Evolutionary conservation across 345 rosid genomes (phyloP), one percentile per base, ranked within the genome.

Genomic region (Bruguiera parviflora): DNA sequence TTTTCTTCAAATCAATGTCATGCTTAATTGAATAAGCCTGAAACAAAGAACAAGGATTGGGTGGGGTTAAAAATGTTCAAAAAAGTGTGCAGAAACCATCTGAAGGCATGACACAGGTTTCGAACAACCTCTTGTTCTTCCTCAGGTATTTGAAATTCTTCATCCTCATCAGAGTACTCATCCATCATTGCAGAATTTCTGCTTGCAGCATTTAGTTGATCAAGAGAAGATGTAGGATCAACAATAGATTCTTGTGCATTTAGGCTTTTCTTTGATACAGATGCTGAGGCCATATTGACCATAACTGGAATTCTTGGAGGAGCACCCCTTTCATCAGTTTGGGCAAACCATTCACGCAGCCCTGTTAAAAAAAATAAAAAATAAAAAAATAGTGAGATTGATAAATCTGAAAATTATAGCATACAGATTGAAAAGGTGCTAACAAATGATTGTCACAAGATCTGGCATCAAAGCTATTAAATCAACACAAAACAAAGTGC

Each of bases 331-430:
- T 88, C 98, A 83, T 96, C 99, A 56, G 91, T 90, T 81, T 92
- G 98, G 43, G 94, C 77, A 81, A 96, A 92, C 95, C 97, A 96
- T 77, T 96, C 99, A 1, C 97, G 97, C 75, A 96, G 73, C 79
- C 99, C 99, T 96, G 79, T 49, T n/a, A n/a, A n/a, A n/a, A n/a
- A n/a, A n/a, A n/a, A n/a, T n/a, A n/a, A 52, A 67, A 24, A 43
- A 65, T 58, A 63, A n/a, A 18, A 28, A 53, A 66, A 51, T 47
- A 73, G 58, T 39, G 59, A 64, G 37, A 71, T 64, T 21, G 64
- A 16, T 32, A 53, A 65, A 61, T 51, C 66, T 61, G 25, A 67
- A 43, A 67, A 53, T 29, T 43, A 32, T 47, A 64, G 39, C 31
- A n/a, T 63, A 53, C 24, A 66, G 15, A 61, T 33, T 21, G 20